Evolutionary conservation across 2,329 filamentous ascomycete species (phyloP).

Genomic region (Ophiostoma novo-ulmi): DNA sequence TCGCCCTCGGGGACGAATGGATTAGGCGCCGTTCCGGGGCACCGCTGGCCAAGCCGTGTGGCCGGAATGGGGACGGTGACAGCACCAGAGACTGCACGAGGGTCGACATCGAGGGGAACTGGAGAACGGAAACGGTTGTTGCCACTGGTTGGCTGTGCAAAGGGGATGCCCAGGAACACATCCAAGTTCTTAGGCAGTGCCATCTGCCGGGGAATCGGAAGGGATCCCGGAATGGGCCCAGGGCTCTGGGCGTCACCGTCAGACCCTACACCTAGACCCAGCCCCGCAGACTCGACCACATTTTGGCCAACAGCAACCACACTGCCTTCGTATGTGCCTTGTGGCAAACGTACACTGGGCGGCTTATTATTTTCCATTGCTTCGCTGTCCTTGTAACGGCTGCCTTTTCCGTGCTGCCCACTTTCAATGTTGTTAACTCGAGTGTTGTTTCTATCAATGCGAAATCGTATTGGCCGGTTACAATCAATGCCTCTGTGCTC

Average conservation of each 20-base stretch:
- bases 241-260: background rate
- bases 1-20: slow-evolving; percentile 37
- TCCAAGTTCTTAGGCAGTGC: slow-evolving; percentile 37
- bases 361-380: background rate
- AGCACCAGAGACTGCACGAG: background rate
- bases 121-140: slow-evolving; percentile 45
- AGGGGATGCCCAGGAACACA: slow-evolving; percentile 48
- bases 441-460: background rate
- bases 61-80: slow-evolving; percentile 14
- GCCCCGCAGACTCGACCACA: slow-evolving; percentile 17
- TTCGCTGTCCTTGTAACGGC: background rate
- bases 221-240: background rate
- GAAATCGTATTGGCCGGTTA: background rate
- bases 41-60: slow-evolving; percentile 24
- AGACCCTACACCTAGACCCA: slow-evolving; percentile 17
- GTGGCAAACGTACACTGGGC: slow-evolving; percentile 32
- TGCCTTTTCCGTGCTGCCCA: background rate
- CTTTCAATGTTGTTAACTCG: background rate
- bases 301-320: slow-evolving; percentile 21
- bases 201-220: background rate
- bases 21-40: slow-evolving; percentile 24
- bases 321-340: slow-evolving; percentile 40
- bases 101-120: slow-evolving; percentile 32
- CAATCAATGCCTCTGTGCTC: background rate
- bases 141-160: slow-evolving; percentile 40